Base-by-base conservation (phyloP, 2,329 filamentous ascomycete species). In the Xylogone sp. region DNA sequence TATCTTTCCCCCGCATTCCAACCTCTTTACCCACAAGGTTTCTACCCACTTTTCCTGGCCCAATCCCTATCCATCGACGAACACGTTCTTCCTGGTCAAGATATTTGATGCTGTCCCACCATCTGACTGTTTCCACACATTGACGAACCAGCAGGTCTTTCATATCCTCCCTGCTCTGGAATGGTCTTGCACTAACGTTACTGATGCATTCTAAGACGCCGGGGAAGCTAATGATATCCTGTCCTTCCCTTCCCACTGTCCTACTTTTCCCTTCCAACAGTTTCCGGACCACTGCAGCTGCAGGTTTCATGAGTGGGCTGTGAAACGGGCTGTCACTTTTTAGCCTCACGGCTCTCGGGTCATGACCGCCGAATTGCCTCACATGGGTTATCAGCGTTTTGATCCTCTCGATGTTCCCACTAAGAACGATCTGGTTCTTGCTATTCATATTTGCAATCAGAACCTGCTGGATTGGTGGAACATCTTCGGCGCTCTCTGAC, bases 21-120 rank as follows among this genome's bases (percentile, higher is more conserved):
- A 97, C 92, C 71, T 97, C 93, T 70, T 97, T 97, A 12, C 92
- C 91, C 1, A 97, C 92, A 7, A 97, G 75, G 67, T 97, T 97
- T 52, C 92, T 79, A 1, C 93, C 93, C 2, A 97, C 93, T 68
- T 96, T 96, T 4, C 93, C 93, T 0, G 93, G 93, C 1, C 93
- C 93, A 56, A 97, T 90, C 43, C 93, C 93, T 46, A 97, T 81
- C 87, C 93, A 97, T 51, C 92, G 77, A 61, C 85, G 78, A 18
- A 96, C 88, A 56, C 86, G 86, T 63, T 86, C 81, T 62, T 94
- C 84, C 66, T 94, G 85, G 67, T 97, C 90, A 46, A 97, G 74
- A 64, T 95, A 96, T 59, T 83, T 84, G 62, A 97, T 92, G 62
- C 89, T 94, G 60, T 95, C 90, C 85, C 92, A 96, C 93, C 93